Evolutionary conservation across 2,329 filamentous ascomycete genomes (phyloP), one percentile per base, ranked within the genome.

Genomic region (Botrytis deweyae): DNA sequence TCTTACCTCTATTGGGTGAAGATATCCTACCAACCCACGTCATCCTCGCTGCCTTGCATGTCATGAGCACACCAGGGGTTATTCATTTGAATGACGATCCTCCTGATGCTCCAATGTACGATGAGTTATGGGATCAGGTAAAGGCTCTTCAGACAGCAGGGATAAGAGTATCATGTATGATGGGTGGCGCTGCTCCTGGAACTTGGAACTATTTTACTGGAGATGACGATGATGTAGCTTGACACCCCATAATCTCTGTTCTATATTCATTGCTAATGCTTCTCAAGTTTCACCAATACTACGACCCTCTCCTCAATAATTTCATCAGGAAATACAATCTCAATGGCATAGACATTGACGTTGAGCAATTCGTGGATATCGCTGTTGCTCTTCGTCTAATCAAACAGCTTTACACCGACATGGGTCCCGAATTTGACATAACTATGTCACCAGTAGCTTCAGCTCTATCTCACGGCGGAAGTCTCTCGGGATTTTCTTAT

Each of bases 261-360:
- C 5, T 40, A 33, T 22, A 58, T 22, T 18, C 18, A 72, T 72
- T 36, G 25, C 67, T 64, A 16, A 72, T 20, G 9, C 36, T 14
- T 40, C 68, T 40, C 29, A 81, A 82, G 59, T 75, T 75, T 29
- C 59, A 70, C 6, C 16, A 36, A 38, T 74, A 75, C 70, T 76
- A 76, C 44, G 59, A 70, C n/a, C 74, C 72, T 36, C 65, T 76
- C 4, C 72, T 68, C 16, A 66, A 71, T 38, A 71, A 71, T 16
- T 38, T 74, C 20, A 70, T 93, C 0, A 91, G 92, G 74, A 90
- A 91, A 76, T 95, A 95, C 81, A 95, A 95, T 1, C 86, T 98
- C 55, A 93, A 93, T 62, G 89, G 98, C 1, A 93, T 98, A 12
- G 94, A 98, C 83, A 89, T 97, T 1, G 95, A 95, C 9, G 94